These are phyloP conservation scores for Pseudogymnoascus sp. DNA, from an alignment of 2,329 filamentous ascomycete species.

Conservation along the genomic window DNA sequence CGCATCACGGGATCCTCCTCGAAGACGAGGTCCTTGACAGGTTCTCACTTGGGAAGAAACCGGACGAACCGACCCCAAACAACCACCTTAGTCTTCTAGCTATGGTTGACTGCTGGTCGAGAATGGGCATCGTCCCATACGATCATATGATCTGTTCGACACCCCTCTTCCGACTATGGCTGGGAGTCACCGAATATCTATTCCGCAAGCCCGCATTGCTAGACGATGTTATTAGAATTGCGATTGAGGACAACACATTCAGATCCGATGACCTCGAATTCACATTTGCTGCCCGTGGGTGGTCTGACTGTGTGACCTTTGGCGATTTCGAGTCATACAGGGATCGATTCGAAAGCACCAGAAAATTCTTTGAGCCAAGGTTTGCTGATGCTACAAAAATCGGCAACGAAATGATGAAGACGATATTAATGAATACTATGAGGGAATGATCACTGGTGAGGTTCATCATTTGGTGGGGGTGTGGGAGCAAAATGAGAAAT, in stretches of 20 bases:
- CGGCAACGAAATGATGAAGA: conserved; percentile 96
- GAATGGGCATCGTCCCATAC: conserved; percentile 86
- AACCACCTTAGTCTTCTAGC: conserved; percentile 89
- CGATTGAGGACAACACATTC: conserved; percentile 83
- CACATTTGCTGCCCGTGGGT: conserved; percentile 90
- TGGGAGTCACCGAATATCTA: conserved; percentile 94
- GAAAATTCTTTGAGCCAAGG: conserved; percentile 82
- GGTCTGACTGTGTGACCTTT: conserved; percentile 87
- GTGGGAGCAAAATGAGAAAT: neutral
- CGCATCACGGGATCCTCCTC: conserved; percentile 61
- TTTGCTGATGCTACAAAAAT: conserved; percentile 81
- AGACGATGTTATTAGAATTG: conserved; percentile 76
- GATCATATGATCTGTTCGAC: conserved; percentile 99
- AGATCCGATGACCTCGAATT: conserved; percentile 95
- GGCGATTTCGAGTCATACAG: conserved; percentile 90
- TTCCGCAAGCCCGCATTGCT: conserved; percentile 77
- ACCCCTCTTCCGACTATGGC: conserved; percentile 89
- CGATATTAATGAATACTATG: conserved; percentile 73
- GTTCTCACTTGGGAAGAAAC: conserved; percentile 71
- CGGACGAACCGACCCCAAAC: conserved; percentile 58
- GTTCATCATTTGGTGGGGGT: neutral
- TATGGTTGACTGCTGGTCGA: conserved; percentile 98
- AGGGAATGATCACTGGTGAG: conserved; percentile 18
- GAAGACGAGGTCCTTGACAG: conserved; percentile 75
- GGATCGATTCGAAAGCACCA: conserved; percentile 83